phyloP scores from a whole-genome alignment of 176 grass and related monocot genomes.

The Triticum monococcum region DNA sequence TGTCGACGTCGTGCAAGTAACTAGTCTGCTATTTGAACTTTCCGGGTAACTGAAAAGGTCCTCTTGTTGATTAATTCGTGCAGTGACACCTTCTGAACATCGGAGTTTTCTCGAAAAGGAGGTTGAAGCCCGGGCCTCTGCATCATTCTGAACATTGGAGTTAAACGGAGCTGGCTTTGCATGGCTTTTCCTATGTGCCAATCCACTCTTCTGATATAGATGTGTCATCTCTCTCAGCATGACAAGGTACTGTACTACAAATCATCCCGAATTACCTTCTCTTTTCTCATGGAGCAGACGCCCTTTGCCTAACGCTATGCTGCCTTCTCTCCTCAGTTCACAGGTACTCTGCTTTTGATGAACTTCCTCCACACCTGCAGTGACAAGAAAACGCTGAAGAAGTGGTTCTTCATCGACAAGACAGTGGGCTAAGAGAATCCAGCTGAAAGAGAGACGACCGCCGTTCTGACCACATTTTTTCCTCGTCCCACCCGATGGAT shows the following conservation, averaged over 20 bases:
- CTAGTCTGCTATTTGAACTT: background rate
- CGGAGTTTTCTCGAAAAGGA: background rate
- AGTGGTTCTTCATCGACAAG: constrained; percentile 97
- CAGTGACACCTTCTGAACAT: constrained; percentile 18
- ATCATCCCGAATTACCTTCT: background rate
- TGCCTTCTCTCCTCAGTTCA: constrained; percentile 45
- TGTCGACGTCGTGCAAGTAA: background rate
- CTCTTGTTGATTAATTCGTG: background rate
- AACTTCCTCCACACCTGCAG: constrained; percentile 68
- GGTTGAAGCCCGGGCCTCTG: too few species aligned
- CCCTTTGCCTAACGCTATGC: background rate
- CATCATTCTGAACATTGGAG: constrained; percentile 3
- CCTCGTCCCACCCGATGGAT: constrained; percentile 55
- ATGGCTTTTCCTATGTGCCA: constrained; percentile 38
- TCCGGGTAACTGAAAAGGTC: background rate
- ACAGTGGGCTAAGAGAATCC: constrained; percentile 55
- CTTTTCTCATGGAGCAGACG: background rate
- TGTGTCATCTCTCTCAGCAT: constrained; percentile 41
- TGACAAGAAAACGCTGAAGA: constrained; percentile 84
- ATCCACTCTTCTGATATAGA: constrained; percentile 32
- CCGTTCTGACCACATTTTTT: constrained; percentile 10
- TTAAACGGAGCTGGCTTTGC: constrained; percentile 7
- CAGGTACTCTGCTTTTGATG: constrained; percentile 55
- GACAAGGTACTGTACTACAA: constrained; percentile 33
- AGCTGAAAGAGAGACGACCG: constrained; percentile 15